These are phyloP conservation scores for Candida takata DNA, from an alignment of 805 yeast genomes.

Conservation along the genomic window DNA sequence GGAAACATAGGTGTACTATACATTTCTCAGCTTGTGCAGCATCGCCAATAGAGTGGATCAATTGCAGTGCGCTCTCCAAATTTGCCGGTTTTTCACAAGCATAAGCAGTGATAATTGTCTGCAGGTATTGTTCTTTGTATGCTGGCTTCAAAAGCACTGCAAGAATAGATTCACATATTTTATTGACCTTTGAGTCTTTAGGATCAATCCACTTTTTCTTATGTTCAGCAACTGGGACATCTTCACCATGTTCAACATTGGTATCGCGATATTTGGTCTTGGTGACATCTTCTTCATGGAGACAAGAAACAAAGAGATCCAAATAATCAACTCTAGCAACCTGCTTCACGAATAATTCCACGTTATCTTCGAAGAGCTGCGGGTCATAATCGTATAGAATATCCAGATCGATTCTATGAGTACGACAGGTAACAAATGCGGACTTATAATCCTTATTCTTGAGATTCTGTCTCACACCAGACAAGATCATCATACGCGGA, in stretches of 20 bases:
- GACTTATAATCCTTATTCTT: constrained; percentile 45
- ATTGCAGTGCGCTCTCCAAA: constrained; percentile 60
- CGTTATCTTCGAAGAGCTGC: constrained; percentile 50
- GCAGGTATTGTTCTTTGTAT: constrained; percentile 53
- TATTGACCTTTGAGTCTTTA: constrained; percentile 57
- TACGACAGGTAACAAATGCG: constrained; percentile 83
- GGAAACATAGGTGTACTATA: constrained; percentile 79
- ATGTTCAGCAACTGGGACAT: constrained; percentile 25
- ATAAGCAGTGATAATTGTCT: constrained; percentile 80
- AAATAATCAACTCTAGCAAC: constrained; percentile 67
- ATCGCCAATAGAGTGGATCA: constrained; percentile 48
- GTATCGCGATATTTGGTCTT: constrained; percentile 80
- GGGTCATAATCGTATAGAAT: constrained; percentile 86
- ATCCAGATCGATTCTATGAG: constrained; percentile 88
- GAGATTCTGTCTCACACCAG: constrained; percentile 72
- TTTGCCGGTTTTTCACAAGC: constrained; percentile 91
- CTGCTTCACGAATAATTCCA: constrained; percentile 63
- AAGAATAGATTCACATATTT: constrained; percentile 66
- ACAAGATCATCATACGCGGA: constrained; percentile 87
- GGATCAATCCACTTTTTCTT: constrained; percentile 31
- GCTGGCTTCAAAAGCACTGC: constrained; percentile 43
- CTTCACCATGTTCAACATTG: constrained; percentile 24
- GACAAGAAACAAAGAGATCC: constrained; percentile 80
- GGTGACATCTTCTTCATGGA: constrained; percentile 82
- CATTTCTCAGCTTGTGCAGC: constrained; percentile 47